Evolutionary conservation across 2,329 filamentous ascomycete species (phyloP).

Genomic region (Aspergillus flavus): DNA sequence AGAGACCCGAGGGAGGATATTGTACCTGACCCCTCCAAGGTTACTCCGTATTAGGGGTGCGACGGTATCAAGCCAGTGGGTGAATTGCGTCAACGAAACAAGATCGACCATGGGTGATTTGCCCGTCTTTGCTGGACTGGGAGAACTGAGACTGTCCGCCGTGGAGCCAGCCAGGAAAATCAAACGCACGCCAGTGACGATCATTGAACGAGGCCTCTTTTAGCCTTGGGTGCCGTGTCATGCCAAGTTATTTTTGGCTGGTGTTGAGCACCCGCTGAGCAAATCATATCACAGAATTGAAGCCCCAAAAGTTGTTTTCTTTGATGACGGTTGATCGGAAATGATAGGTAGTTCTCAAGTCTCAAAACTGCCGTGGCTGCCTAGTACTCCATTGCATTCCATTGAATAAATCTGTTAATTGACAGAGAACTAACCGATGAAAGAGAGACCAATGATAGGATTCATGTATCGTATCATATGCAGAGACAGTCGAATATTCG

Average conservation of each 20-base stretch:
- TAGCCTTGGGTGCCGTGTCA: background rate
- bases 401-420: background rate
- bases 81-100: constrained; percentile 25
- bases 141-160: constrained; percentile 6
- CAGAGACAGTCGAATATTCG: background rate
- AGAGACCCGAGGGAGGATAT: background rate
- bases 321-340: background rate
- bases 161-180: constrained; percentile 4
- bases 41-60: constrained; percentile 4
- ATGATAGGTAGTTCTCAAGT: background rate
- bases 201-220: constrained; percentile 4
- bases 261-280: background rate
- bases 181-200: constrained; percentile 7
- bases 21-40: background rate
- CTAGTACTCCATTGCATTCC: background rate
- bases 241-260: constrained; percentile 2
- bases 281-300: background rate
- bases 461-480: background rate
- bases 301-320: background rate
- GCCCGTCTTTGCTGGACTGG: constrained; percentile 1
- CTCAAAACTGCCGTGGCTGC: too few relatives aligned
- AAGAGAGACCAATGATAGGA: background rate
- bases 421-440: background rate
- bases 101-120: constrained; percentile 14
- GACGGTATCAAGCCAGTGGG: background rate